Base-by-base conservation (phyloP, 805 yeast genomes). In the Metschnikowia corniflorae region DNA sequence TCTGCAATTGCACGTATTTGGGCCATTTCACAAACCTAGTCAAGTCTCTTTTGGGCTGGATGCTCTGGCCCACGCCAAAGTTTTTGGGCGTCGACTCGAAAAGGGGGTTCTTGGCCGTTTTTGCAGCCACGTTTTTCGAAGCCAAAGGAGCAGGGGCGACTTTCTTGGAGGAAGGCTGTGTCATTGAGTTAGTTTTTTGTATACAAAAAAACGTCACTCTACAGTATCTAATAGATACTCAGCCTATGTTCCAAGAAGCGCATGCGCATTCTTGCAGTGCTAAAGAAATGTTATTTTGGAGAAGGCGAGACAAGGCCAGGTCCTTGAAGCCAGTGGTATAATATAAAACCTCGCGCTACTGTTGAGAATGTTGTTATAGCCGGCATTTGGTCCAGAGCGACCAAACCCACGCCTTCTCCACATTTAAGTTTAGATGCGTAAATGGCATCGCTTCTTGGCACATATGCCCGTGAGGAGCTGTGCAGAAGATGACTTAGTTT, bases 1-100 rank as follows among this genome's bases (percentile, higher is more conserved):
- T 89, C 79, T 91, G 98, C 58, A 93, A 77, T 77, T 95, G 86
- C 57, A 91, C 93, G 70, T 91, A 88, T 74, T 85, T 93, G 66
- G 98, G 98, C 98, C 98, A 93, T 74, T 85, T 93, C 66, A 91
- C 97, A 70, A 86, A 89, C 73, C 97, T 88, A 46, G 95, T 76
- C 65, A 93, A 80, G 82, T 93, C 86, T 75, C 91, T 82, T 79
- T 83, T 87, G 87, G 82, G 95, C 75, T 91, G 97, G 60, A 91
- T 61, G 53, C 82, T 75, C 78, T 93, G 97, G 63, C 98, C 98
- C 60, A 91, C 83, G 73, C 97, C 97, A 64, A 82, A 91, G 76
- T 80, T 82, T 75, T 82, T 83, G 70, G 96, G 95, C 54, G 87
- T 77, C 49, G 95, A 72, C 71, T 85, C 94, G 63, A 86, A 42